Evolutionary conservation across 2,329 filamentous ascomycete genomes (phyloP), one percentile per base, ranked within the genome.

Genomic region (Diaporthe ilicicola): DNA sequence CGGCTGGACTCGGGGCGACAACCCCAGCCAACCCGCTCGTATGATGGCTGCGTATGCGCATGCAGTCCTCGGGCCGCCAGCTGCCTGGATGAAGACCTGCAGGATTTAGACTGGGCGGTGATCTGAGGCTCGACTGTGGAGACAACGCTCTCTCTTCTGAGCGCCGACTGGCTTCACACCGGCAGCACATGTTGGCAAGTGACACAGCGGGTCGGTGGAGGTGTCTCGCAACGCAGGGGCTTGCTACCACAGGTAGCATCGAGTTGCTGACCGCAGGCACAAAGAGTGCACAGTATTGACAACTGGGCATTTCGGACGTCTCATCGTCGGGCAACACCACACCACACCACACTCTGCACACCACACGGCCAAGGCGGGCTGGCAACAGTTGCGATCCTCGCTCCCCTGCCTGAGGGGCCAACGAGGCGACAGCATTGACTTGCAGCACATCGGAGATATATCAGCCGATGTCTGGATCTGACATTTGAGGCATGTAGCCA

Each of bases 11-110:
- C 53, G 65, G 65, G 44, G 65, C 37, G 54, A n/a, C n/a, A 7
- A 56, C 12, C 37, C 54, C n/a, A 56, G 27, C 65, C 53, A 55
- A 59, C 37, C 39, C n/a, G 39, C 53, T n/a, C 29, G 65, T 37
- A 22, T 59, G 53, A 68, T 68, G 39, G 24, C 53, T 24, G 65
- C 51, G 24, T 50, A 46, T 44, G 42, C 42, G 42, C 54, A 70
- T 70, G 70, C 70, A 72, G 50, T 42, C 44, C 42, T 72, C 67
- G 70, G 70, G 53, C 70, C 70, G 70, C 61, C 46, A 54, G 48
- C 65, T 29, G 54, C 50, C 22, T 50, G 44, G 29, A 59, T 34
- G 51, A 48, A 34, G 51, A 56, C 42, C 42, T 68, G 65, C 65
- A 68, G 65, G 54, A 50, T 19, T 24, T 48, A 48, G 42, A 48